Conservation (phyloP, 2,329 filamentous ascomycete species). For the Cladosporium sphaerospermum region DNA sequence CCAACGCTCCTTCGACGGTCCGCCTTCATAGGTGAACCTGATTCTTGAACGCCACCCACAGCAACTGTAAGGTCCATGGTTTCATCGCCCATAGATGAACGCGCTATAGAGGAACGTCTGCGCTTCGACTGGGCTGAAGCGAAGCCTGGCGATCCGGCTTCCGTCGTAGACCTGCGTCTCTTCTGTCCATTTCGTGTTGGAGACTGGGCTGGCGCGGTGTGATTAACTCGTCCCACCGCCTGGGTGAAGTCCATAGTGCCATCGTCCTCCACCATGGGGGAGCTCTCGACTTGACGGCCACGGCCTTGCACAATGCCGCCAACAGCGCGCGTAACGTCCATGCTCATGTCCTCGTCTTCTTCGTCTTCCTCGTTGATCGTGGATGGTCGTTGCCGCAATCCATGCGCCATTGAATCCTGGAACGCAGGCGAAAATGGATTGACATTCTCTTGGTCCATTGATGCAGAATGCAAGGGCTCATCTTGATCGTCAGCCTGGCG, state of each 20-base stretch:
- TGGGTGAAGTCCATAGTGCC: constrained; percentile 53
- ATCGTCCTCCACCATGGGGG: constrained; percentile 34
- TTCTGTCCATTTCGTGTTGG: constrained; percentile 35
- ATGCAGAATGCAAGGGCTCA: constrained; percentile 19
- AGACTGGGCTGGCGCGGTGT: constrained; percentile 23
- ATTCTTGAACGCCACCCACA: constrained; percentile 29
- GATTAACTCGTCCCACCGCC: constrained; percentile 46
- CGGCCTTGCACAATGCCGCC: constrained; percentile 65
- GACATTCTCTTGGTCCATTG: constrained; percentile 44
- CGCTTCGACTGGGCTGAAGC: constrained; percentile 28
- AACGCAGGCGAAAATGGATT: constrained; percentile 45
- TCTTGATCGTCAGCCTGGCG: constrained; percentile 37
- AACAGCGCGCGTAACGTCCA: constrained; percentile 84
- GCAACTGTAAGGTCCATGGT: constrained; percentile 37
- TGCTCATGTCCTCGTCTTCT: constrained; percentile 65
- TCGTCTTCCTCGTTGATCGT: constrained; percentile 27
- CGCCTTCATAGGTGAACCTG: constrained; percentile 19
- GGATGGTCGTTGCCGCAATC: constrained; percentile 15
- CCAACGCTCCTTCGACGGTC: constrained; percentile 28
- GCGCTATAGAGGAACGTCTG: constrained; percentile 31
- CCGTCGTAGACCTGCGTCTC: constrained; percentile 35
- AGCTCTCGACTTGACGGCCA: constrained; percentile 26
- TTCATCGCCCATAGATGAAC: constrained; percentile 34
- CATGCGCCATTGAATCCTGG: constrained; percentile 26
- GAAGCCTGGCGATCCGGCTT: constrained; percentile 28